Evolutionary conservation across 2,329 filamentous ascomycete genomes (phyloP), one percentile per base, ranked within the genome.

Genomic region (Pleomassaria siparia): DNA sequence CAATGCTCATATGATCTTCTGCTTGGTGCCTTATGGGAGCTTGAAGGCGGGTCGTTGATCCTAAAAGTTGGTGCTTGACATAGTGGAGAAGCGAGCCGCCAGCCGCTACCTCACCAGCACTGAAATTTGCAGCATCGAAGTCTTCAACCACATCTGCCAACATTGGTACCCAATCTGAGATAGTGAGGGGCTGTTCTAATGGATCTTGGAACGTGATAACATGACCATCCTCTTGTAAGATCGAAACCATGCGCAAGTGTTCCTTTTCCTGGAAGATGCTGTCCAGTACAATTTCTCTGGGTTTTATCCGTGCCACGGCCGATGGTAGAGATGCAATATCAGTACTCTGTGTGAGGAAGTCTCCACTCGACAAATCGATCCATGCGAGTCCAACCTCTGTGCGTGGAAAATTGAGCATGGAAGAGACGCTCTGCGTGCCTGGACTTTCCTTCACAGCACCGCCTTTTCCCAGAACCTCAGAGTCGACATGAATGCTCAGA

Each of bases 351-450:
- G 91, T 96, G 62, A 85, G 90, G 72, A 99, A 99, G 60, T 92
- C 88, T 12, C 94, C 94, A 2, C 94, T 99, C 8, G 94, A 96
- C 21, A 97, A 74, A 71, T 99, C 94, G 39, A 97, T 76, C 94
- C 94, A 99, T 32, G 94, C 89, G 41, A 99, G 75, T 2, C 94
- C 94, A 47, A 95, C 75, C 43, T 72, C 69, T 3, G 66, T 64
- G 37, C 72, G 71, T 43, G 79, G 69, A 54, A 67, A 36, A 18
- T 64, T 69, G 18, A 67, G 62, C 4, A 69, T 55, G 2, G 67
- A 66, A n/a, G 61, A 55, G 9, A 67, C 59, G 21, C 49, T 61
- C 7, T 59, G 55, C 21, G 57, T 66, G 24, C 60, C 63, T 24
- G 62, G 61, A 33, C 59, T 68, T 45, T 58, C 44, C 10, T 59